Percentiles rank a stretch among this genome's conserved stretches.
Evolutionary conservation across 441 rosid species (phyloP).

Genomic region (Theobroma grandiflorum): DNA sequence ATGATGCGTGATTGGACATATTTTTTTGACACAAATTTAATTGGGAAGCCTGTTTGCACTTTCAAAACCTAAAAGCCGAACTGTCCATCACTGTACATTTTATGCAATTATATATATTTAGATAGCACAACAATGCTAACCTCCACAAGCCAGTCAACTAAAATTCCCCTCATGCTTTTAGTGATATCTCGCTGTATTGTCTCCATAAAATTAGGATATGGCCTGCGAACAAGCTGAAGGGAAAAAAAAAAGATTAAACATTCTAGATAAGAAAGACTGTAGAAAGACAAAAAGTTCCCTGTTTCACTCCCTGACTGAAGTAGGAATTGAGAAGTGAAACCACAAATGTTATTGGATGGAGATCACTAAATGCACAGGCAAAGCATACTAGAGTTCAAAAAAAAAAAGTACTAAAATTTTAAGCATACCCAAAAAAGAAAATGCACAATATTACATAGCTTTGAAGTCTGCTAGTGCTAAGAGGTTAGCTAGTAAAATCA

Average conservation of each 20-base stretch:
- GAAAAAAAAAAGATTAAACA: constrained; percentile 27
- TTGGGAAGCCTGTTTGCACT: neutral
- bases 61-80: neutral
- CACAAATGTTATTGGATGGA: neutral
- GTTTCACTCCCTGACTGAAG: constrained; percentile 1
- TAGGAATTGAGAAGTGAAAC: constrained; percentile 5
- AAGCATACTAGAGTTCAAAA: neutral
- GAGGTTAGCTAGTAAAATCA: neutral
- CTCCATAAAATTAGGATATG: constrained; percentile 58
- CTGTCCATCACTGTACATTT: neutral
- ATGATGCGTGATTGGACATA: no score
- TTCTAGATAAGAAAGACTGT: neutral
- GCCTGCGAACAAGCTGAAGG: constrained; percentile 64
- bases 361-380: constrained; percentile 1
- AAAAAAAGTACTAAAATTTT: neutral
- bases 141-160: constrained; percentile 86
- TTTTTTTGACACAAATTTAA: neutral
- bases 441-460: constrained; percentile 7
- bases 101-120: neutral
- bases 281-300: constrained; percentile 9
- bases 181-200: constrained; percentile 63
- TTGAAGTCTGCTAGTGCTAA: neutral
- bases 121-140: constrained; percentile 37
- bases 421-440: neutral
- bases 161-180: constrained; percentile 67